Conservation (phyloP, 345 rosid genomes). For the Tarenaya hassleriana region DNA sequence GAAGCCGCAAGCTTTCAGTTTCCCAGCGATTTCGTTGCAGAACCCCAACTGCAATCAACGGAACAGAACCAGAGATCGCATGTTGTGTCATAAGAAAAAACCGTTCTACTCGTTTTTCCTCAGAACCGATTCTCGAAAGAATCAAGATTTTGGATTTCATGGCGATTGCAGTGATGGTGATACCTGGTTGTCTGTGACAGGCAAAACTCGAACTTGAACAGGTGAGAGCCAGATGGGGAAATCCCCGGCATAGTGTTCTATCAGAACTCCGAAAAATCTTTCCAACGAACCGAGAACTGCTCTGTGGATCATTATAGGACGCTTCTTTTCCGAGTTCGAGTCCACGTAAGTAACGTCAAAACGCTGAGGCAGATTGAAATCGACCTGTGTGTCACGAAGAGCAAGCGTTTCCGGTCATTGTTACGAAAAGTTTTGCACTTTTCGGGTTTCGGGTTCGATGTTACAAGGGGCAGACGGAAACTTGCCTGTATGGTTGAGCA, state of each 20-base stretch:
- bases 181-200: slow-evolving; percentile 92
- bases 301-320: slow-evolving; percentile 95
- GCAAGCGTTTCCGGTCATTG: background rate
- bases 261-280: slow-evolving; percentile 87
- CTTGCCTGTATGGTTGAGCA: slow-evolving; percentile 91
- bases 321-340: slow-evolving; percentile 68
- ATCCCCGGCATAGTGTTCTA: slow-evolving; percentile 96
- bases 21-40: slow-evolving; percentile 51
- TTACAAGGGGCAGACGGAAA: background rate
- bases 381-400: slow-evolving; percentile 51
- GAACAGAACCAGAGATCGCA: background rate
- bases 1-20: slow-evolving; percentile 53
- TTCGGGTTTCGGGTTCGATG: background rate
- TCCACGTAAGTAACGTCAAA: slow-evolving; percentile 85
- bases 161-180: background rate
- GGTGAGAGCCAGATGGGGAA: slow-evolving; percentile 95
- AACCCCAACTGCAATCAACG: slow-evolving; percentile 48
- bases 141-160: too few species aligned
- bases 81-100: background rate
- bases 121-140: too few species aligned
- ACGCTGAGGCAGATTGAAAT: slow-evolving; percentile 82
- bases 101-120: too few species aligned
- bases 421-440: too few species aligned
- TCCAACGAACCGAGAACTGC: slow-evolving; percentile 92
- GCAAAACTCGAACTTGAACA: slow-evolving; percentile 77